phyloP scores from a whole-genome alignment of 1,139 yeast genomes.

The Nadsonia commutata region DNA sequence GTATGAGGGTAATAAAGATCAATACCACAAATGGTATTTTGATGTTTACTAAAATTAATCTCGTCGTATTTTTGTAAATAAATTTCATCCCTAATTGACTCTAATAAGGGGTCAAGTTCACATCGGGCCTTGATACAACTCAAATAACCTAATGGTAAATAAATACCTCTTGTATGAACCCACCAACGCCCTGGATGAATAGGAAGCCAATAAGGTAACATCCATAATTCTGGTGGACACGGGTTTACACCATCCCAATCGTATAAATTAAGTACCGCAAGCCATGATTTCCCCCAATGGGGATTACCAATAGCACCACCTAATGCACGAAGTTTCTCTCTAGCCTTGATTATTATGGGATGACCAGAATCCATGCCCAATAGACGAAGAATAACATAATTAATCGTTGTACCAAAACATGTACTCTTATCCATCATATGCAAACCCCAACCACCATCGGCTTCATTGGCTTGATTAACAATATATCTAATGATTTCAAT shows the following conservation, averaged over 20 bases:
- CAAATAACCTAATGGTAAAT: constrained; percentile 73
- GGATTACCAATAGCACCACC: constrained; percentile 91
- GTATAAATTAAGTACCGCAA: constrained; percentile 64
- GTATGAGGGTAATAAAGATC: constrained; percentile 94
- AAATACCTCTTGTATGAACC: constrained; percentile 95
- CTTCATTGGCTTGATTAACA: constrained; percentile 85
- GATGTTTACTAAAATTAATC: constrained; percentile 53
- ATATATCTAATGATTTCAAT: constrained; percentile 69
- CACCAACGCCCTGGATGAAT: constrained; percentile 97
- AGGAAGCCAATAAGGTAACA: constrained; percentile 66
- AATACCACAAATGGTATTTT: constrained; percentile 81
- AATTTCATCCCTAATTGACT: constrained; percentile 59
- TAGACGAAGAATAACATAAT: constrained; percentile 64
- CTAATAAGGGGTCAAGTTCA: constrained; percentile 47
- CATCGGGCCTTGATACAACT: constrained; percentile 44
- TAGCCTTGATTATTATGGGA: constrained; percentile 67
- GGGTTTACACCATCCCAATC: constrained; percentile 97
- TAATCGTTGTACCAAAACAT: constrained; percentile 84
- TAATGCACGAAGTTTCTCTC: constrained; percentile 48
- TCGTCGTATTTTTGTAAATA: constrained; percentile 48
- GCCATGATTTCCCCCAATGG: constrained; percentile 97
- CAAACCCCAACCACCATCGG: constrained; percentile 99
- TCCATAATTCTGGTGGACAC: constrained; percentile 93
- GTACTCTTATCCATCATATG: constrained; percentile 88
- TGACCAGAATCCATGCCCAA: constrained; percentile 64